Conservation (phyloP, 1,284 basidiomycete species). For the Boletellus deceptivus region DNA sequence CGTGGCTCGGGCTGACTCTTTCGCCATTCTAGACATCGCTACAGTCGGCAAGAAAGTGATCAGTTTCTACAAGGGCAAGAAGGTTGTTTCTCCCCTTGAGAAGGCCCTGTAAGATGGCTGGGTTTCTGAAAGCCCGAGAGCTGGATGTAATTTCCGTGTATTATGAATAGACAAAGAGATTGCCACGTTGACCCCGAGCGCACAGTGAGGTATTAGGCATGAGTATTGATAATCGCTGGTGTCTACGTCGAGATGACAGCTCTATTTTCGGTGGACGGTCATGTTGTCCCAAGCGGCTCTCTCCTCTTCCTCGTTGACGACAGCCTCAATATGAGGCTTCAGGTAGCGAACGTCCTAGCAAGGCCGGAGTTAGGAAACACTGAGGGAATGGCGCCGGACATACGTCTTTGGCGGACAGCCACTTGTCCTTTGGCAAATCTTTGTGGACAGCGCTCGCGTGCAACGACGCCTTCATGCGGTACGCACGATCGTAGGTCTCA, state of each 20-base stretch:
- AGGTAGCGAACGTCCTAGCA: conserved; percentile 90
- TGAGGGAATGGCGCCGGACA: background rate
- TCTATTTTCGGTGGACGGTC: conserved; percentile 61
- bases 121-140: background rate
- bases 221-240: conserved; percentile 16
- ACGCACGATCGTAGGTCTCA: conserved; percentile 89
- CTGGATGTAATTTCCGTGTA: conserved; percentile 16
- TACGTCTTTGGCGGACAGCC: conserved; percentile 80
- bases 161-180: conserved; percentile 7
- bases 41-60: conserved; percentile 81
- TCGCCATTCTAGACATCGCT: conserved; percentile 61
- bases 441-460: conserved; percentile 79
- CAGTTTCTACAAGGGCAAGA: conserved; percentile 80
- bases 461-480: conserved; percentile 80
- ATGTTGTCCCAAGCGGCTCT: conserved; percentile 83
- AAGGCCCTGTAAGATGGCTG: conserved; percentile 55
- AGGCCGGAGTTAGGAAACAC: conserved; percentile 5
- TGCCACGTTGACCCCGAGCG: background rate
- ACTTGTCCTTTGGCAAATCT: conserved; percentile 83
- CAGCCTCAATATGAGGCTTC: conserved; percentile 74
- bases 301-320: conserved; percentile 79
- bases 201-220: conserved; percentile 9
- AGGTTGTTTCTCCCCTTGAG: conserved; percentile 77
- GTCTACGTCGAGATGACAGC: conserved; percentile 23
- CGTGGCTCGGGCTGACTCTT: conserved; percentile 7